Conservation (phyloP, 108 stramenopile species). For the Cyclotella kingstonii region DNA sequence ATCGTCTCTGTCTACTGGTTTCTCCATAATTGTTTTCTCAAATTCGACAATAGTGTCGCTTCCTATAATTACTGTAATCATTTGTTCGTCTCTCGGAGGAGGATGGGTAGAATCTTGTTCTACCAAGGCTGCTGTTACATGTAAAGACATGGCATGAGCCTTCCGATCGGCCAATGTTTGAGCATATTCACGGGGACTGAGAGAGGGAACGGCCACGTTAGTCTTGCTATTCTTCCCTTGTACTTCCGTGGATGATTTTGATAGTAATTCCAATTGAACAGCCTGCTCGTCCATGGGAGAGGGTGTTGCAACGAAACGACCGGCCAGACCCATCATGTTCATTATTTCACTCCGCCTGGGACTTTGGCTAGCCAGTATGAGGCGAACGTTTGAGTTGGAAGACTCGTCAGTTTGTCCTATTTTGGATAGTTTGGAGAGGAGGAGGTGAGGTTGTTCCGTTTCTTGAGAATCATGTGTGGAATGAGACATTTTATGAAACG, state of each 20-base stretch:
- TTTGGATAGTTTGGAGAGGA: constrained; percentile 32
- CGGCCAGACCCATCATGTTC: constrained; percentile 79
- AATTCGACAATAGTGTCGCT: constrained; percentile 82
- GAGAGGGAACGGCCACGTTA: constrained; percentile 16
- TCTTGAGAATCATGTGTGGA: neutral
- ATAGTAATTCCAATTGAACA: constrained; percentile 59
- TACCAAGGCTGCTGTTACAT: no score
- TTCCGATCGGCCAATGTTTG: constrained; percentile 67
- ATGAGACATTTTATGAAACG: constrained; percentile 1
- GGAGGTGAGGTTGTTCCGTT: constrained; percentile 2
- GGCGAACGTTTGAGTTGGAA: constrained; percentile 20
- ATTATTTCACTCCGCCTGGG: constrained; percentile 77
- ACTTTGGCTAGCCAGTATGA: constrained; percentile 75
- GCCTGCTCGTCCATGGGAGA: constrained; percentile 73
- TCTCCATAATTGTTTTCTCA: constrained; percentile 75
- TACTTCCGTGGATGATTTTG: no score
- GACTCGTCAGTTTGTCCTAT: constrained; percentile 8
- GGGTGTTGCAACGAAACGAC: constrained; percentile 45
- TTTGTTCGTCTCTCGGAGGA: neutral
- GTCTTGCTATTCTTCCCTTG: no score
- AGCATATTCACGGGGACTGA: constrained; percentile 55
- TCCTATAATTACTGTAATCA: constrained; percentile 59
- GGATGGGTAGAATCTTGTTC: constrained; percentile 3
- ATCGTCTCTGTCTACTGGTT: constrained; percentile 87
- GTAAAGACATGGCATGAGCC: constrained; percentile 66